These are phyloP conservation scores for Salix caprea DNA, from an alignment of 345 rosid species.

Conservation along the genomic window DNA sequence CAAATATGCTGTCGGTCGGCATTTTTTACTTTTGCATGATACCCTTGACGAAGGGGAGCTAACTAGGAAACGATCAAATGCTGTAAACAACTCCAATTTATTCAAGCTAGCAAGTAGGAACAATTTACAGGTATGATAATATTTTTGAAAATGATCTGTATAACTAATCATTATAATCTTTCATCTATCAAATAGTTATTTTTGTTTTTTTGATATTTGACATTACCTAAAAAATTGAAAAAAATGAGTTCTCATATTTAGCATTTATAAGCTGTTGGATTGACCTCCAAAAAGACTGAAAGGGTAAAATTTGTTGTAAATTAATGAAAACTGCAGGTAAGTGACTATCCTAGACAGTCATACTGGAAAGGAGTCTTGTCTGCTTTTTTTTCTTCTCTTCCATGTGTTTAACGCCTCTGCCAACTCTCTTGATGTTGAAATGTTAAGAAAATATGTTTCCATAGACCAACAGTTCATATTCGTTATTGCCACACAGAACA, in stretches of 20 bases:
- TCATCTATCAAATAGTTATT: background rate
- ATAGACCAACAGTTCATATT: background rate
- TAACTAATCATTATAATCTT: background rate
- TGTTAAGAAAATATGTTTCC: background rate
- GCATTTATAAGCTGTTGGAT: too few relatives aligned
- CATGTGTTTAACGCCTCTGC: background rate
- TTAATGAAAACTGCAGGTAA: background rate
- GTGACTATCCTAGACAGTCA: background rate
- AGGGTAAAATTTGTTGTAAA: background rate
- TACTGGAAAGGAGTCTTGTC: background rate
- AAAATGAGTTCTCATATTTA: too few relatives aligned
- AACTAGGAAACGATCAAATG: constrained; percentile 71
- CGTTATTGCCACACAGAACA: background rate
- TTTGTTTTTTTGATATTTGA: background rate
- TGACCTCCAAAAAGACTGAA: background rate
- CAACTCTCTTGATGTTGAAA: background rate
- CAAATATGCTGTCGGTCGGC: constrained; percentile 76
- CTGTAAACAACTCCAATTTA: constrained; percentile 72
- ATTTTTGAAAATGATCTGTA: constrained; percentile 7
- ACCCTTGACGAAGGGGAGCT: constrained; percentile 81
- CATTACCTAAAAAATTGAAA: too few relatives aligned
- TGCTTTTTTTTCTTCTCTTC: background rate
- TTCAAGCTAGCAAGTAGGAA: constrained; percentile 54
- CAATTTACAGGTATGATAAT: constrained; percentile 63
- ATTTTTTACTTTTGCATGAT: constrained; percentile 68